Conservation (phyloP, 2,329 filamentous ascomycete genomes). For the Fusarium tjaetaba region DNA sequence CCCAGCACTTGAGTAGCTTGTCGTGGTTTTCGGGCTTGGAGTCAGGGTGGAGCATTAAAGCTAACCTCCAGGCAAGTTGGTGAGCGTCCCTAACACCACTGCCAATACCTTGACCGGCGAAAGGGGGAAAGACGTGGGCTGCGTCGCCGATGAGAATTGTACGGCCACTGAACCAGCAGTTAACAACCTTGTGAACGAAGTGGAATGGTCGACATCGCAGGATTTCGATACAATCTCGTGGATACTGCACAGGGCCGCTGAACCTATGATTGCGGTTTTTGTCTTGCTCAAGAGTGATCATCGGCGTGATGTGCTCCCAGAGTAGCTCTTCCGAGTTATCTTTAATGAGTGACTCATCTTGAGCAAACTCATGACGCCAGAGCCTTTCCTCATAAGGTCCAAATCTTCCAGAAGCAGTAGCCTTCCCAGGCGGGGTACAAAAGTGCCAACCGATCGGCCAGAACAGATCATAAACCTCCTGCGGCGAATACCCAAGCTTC, state of each 20-base stretch:
- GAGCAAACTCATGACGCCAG: not conserved
- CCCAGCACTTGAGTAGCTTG: not conserved
- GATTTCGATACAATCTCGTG: not conserved
- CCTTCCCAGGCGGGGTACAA: not conserved
- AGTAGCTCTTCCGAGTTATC: not conserved
- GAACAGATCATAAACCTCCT: not conserved
- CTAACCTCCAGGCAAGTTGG: not conserved
- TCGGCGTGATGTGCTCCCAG: not conserved
- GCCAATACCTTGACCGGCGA: not conserved
- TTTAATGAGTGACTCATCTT: not conserved
- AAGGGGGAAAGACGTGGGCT: not conserved
- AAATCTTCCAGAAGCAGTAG: not conserved
- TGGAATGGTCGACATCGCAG: not conserved
- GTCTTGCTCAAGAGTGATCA: not conserved
- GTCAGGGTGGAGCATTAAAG: not conserved
- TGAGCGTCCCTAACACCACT: not conserved
- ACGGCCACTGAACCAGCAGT: not conserved
- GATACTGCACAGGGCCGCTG: not conserved
- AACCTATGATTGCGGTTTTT: rapidly evolving
- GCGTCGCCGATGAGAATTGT: not conserved
- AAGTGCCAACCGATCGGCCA: not conserved
- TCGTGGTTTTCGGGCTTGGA: not conserved
- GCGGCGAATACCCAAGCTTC: not conserved
- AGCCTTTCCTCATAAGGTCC: not conserved
- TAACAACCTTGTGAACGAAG: not conserved